A percentile compares a stretch with the other conserved stretches of the same genome.
Evolutionary conservation across 1,284 basidiomycete genomes (phyloP).

Genomic region (Malassezia psittaci): DNA sequence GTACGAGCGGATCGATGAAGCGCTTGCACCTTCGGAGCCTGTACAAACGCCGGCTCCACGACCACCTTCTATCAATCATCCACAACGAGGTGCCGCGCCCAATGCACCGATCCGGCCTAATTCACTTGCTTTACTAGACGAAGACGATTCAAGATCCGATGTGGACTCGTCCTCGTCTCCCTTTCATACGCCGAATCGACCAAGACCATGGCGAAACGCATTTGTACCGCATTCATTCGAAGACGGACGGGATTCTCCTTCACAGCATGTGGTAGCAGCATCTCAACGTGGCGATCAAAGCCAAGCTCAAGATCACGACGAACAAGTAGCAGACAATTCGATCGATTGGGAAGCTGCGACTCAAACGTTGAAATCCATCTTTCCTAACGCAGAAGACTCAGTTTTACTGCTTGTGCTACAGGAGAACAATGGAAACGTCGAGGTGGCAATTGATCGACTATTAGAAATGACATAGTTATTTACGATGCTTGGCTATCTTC

Average conservation of each 20-base stretch:
- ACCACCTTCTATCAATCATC: background rate
- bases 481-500: constrained; percentile 5
- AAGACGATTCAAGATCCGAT: background rate
- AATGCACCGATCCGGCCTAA: constrained; percentile 19
- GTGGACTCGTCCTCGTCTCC: background rate
- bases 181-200: background rate
- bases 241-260: constrained; percentile 9
- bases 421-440: constrained; percentile 30
- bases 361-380: constrained; percentile 34
- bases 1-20: constrained; percentile 37
- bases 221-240: constrained; percentile 1
- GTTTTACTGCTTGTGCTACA: constrained; percentile 36
- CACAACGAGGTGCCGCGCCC: constrained; percentile 16
- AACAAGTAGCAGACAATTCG: background rate
- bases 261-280: constrained; percentile 13
- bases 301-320: background rate
- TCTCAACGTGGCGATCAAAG: background rate
- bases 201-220: constrained; percentile 2
- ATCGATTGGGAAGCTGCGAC: constrained; percentile 9
- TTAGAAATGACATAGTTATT: constrained; percentile 28
- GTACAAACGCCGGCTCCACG: constrained; percentile 3
- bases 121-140: background rate
- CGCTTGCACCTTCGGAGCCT: background rate
- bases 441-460: constrained; percentile 35
- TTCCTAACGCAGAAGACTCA: constrained; percentile 28